Evolutionary conservation across 352 stramenopile species (phyloP), one percentile per base, ranked within the genome.

Genomic region (Aphanomyces stellatus): DNA sequence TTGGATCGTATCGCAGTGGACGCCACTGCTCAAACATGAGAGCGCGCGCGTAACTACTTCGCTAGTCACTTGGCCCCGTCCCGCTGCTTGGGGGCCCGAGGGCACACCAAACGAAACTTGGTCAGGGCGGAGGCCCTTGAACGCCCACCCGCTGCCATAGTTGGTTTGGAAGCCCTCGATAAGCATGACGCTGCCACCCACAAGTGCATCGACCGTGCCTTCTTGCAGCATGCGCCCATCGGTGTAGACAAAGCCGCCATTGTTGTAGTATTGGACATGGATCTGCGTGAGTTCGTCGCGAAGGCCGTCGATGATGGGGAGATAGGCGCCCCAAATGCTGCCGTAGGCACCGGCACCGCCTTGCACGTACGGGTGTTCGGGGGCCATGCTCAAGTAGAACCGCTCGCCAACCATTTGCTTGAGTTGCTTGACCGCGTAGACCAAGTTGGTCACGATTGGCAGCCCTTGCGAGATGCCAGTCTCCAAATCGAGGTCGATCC

Each of bases 251-350:
- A 65, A 65, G 1, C 57, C 57, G 30, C 57, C 57, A 35, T 65
- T 65, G 43, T 65, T 65, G 57, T 65, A 65, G 43, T 65, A 65
- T 35, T 65, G 57, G 15, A 65, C 57, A 22, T 65, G 57, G 25
- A 65, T 40, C 19, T 51, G 42, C 15, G 28, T 65, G 11, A 65
- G 30, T 15, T 65, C 34, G 30, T 65, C 41, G 35, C 57, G 57
- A 15, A 65, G 35, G 19, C 57, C 57, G 43, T 65, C 57, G 5
- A 65, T 65, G 43, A 65, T 65, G 5, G 57, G 57, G 4, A 65
- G 35, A 30, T 65, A 65, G 6, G 57, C 57, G 15, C 57, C 57
- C 57, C 57, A 65, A 25, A 65, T 65, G 22, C 57, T 53, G 4
- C 57, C 57, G 17, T 65, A 65, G 5, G 30, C 25, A 4, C 33